These are phyloP conservation scores for Eutrema japonicum DNA, from an alignment of 345 rosid species.

Conservation along the genomic window DNA sequence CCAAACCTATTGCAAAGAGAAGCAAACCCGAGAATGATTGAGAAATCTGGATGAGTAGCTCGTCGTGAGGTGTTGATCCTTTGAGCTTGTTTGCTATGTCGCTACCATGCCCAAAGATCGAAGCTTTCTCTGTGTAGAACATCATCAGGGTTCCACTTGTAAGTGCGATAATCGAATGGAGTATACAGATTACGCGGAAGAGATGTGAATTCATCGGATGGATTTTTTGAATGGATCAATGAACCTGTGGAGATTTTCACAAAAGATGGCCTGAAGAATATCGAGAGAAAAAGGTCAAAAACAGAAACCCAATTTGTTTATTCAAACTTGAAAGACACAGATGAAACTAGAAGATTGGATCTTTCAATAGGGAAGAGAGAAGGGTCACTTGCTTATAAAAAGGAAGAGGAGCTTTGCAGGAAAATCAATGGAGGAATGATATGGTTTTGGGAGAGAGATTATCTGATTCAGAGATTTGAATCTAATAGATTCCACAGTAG, in stretches of 20 bases:
- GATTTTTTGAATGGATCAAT: neutral
- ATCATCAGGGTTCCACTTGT: conserved; percentile 78
- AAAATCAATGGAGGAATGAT: conserved; percentile 20
- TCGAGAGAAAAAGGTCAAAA: neutral
- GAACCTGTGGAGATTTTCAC: conserved; percentile 1
- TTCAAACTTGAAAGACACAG: neutral
- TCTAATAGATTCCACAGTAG: conserved; percentile 16
- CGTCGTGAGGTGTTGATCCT: conserved; percentile 93
- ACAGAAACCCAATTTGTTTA: neutral
- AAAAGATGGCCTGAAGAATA: neutral
- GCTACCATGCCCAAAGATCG: conserved; percentile 61
- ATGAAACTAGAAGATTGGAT: conserved; percentile 20
- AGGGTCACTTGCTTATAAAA: conserved; percentile 14
- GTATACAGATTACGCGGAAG: conserved; percentile 56
- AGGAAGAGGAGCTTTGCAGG: conserved; percentile 25
- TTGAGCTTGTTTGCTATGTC: conserved; percentile 67
- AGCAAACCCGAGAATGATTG: conserved; percentile 94
- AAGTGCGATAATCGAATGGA: conserved; percentile 78
- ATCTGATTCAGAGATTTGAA: conserved; percentile 14
- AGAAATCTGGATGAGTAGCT: conserved; percentile 81
- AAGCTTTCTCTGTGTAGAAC: conserved; percentile 72
- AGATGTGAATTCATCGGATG: conserved; percentile 47
- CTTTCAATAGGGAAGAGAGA: conserved; percentile 1
- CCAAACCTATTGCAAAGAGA: conserved; percentile 67
- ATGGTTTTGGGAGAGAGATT: conserved; percentile 16